Percentiles rank a stretch among this genome's conserved stretches.
phyloP scores from a whole-genome alignment of 2,329 filamentous ascomycete genomes.

The Thielaviopsis populi region DNA sequence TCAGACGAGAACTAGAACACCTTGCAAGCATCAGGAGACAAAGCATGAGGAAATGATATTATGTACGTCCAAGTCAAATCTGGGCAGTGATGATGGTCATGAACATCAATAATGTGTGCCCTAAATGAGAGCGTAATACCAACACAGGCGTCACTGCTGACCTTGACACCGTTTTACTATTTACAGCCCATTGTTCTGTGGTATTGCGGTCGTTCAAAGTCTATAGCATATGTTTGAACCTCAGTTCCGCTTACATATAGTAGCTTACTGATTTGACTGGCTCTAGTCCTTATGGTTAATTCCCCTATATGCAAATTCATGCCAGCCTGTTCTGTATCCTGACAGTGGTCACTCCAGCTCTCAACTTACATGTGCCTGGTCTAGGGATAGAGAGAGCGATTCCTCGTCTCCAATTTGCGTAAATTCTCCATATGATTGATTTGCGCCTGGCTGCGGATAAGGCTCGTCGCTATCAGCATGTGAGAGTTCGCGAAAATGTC shows the following conservation, averaged over 20 bases:
- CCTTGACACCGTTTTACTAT: too few relatives aligned
- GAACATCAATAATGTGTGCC: conserved; percentile 2
- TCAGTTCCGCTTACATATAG: not conserved
- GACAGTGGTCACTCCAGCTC: conserved; percentile 19
- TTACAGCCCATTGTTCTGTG: not conserved
- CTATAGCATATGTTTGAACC: not conserved
- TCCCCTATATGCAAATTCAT: not conserved
- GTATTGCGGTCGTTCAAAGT: not conserved
- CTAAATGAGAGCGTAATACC: not conserved
- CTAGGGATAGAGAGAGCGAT: conserved; percentile 26
- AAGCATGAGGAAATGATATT: not conserved
- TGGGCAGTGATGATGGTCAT: conserved; percentile 7
- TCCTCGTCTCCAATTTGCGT: conserved; percentile 40
- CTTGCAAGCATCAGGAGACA: not conserved
- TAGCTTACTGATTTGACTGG: not conserved
- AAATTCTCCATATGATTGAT: conserved; percentile 24
- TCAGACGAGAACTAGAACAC: conserved; percentile 44
- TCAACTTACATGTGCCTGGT: conserved; percentile 24
- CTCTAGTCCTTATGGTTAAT: not conserved
- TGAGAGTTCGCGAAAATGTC: conserved; percentile 45
- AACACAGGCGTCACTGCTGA: not conserved
- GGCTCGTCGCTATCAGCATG: conserved; percentile 42
- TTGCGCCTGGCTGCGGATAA: conserved; percentile 33
- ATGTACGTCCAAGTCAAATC: conserved; percentile 11
- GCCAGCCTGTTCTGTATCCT: not conserved